Evolutionary conservation across 768 basidiomycete genomes (phyloP).

Genomic region (Russula lepida): DNA sequence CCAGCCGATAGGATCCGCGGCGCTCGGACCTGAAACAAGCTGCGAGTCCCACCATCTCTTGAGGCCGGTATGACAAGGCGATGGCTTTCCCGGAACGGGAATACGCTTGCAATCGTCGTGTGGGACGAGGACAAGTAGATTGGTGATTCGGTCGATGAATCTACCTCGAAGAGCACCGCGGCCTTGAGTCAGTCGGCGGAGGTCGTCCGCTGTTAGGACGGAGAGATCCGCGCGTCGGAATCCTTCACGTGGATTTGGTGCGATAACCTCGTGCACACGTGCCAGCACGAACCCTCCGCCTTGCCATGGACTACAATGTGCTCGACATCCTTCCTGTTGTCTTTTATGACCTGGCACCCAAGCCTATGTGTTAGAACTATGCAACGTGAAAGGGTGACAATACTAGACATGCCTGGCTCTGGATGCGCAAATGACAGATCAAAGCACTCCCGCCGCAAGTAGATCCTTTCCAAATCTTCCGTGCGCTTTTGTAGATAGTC

Average conservation of each 20-base stretch:
- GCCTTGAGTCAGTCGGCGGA: slow-evolving; percentile 16
- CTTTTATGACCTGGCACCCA: too few species aligned
- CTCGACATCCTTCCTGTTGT: too few species aligned
- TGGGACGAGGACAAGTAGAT: slow-evolving; percentile 80
- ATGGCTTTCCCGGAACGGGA: slow-evolving; percentile 42
- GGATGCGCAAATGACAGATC: slow-evolving; percentile 16
- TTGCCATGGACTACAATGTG: too few species aligned
- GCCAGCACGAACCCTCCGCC: too few species aligned
- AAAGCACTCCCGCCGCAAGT: slow-evolving; percentile 12
- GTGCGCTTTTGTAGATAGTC: slow-evolving; percentile 15
- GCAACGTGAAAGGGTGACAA: neutral
- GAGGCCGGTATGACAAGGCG: slow-evolving; percentile 7
- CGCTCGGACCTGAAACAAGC: slow-evolving; percentile 12
- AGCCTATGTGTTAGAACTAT: neutral
- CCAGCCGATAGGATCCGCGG: slow-evolving; percentile 14
- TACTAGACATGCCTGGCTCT: slow-evolving; percentile 9
- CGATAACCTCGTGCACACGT: slow-evolving; percentile 13
- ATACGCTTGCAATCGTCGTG: slow-evolving; percentile 83
- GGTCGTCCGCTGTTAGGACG: slow-evolving; percentile 13
- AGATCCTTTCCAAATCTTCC: slow-evolving; percentile 15
- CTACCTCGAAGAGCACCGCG: slow-evolving; percentile 11
- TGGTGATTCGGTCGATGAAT: slow-evolving; percentile 29
- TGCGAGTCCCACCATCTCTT: slow-evolving; percentile 15
- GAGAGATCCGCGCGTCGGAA: slow-evolving; percentile 16
- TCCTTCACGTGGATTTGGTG: slow-evolving; percentile 8